These are phyloP conservation scores for Hypoxylon intermedium DNA, from an alignment of 495 filamentous ascomycete genomes.

Conservation along the genomic window DNA sequence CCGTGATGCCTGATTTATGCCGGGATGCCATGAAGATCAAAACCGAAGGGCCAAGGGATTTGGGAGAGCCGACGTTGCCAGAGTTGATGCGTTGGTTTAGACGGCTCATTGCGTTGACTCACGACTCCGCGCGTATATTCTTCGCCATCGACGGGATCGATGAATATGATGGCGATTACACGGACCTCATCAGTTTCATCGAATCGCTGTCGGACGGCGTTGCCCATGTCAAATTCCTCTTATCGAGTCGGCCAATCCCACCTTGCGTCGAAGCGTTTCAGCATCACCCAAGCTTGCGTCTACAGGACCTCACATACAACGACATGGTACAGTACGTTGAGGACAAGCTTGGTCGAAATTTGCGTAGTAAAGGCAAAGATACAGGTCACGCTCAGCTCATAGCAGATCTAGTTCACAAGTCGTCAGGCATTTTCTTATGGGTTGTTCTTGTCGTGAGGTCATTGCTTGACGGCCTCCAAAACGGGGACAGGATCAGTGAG, in stretches of 20 bases:
- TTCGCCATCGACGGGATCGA: conserved; percentile 27
- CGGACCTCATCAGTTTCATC: background rate
- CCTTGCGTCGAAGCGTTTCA: conserved; percentile 19
- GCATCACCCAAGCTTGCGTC: conserved; percentile 9
- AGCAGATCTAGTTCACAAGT: too few species aligned
- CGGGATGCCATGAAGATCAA: too few species aligned
- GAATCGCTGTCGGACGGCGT: conserved; percentile 4
- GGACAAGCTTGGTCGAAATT: conserved; percentile 1
- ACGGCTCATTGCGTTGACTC: too few species aligned
- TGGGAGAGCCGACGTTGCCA: too few species aligned
- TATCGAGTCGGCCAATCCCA: conserved; percentile 24
- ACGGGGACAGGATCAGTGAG: conserved; percentile 24
- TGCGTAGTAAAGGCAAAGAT: conserved; percentile 9
- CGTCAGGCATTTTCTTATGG: conserved; percentile 52
- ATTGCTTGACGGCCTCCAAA: conserved; percentile 24
- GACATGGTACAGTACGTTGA: conserved; percentile 40
- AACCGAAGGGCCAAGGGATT: too few species aligned
- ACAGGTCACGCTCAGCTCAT: conserved; percentile 27
- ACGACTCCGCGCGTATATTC: too few species aligned
- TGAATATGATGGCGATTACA: conserved; percentile 11
- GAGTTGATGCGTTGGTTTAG: background rate
- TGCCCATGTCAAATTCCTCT: conserved; percentile 20
- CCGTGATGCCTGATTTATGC: too few species aligned
- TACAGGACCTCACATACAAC: conserved; percentile 37
- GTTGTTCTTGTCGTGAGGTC: conserved; percentile 40